phyloP scores from a whole-genome alignment of 345 rosid species.

The Eucalyptus guilfoylei region DNA sequence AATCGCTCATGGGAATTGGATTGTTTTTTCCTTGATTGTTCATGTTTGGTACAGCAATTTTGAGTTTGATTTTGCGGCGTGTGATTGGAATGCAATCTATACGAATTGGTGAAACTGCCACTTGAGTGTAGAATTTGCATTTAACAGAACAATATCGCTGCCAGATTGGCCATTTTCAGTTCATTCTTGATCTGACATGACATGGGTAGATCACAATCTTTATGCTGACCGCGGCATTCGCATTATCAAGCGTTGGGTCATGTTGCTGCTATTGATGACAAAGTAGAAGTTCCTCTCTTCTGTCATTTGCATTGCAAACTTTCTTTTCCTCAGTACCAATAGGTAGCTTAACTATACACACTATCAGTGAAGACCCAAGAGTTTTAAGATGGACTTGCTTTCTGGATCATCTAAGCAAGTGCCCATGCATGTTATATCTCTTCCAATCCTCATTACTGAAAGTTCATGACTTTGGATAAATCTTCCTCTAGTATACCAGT shows the following conservation, averaged over 20 bases:
- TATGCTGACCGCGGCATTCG: not conserved
- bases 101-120: not conserved
- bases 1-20: not conserved
- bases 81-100: not conserved
- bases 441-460: not conserved
- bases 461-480: not conserved
- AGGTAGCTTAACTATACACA: not conserved
- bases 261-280: not conserved
- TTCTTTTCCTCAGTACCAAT: too few relatives aligned
- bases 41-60: not conserved
- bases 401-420: too few relatives aligned
- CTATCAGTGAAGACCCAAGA: not conserved
- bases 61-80: not conserved
- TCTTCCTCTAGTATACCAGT: not conserved
- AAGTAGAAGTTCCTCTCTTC: not conserved
- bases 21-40: not conserved
- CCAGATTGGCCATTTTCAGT: not conserved
- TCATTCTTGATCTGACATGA: not conserved
- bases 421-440: not conserved
- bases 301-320: not conserved
- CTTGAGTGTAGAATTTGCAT: not conserved
- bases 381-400: not conserved
- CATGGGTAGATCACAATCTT: not conserved
- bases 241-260: not conserved
- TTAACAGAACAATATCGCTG: not conserved